Evolutionary conservation across 2,329 filamentous ascomycete species (phyloP), one percentile per base, ranked within the genome.

Genomic region (Aureobasidium leucospermi): DNA sequence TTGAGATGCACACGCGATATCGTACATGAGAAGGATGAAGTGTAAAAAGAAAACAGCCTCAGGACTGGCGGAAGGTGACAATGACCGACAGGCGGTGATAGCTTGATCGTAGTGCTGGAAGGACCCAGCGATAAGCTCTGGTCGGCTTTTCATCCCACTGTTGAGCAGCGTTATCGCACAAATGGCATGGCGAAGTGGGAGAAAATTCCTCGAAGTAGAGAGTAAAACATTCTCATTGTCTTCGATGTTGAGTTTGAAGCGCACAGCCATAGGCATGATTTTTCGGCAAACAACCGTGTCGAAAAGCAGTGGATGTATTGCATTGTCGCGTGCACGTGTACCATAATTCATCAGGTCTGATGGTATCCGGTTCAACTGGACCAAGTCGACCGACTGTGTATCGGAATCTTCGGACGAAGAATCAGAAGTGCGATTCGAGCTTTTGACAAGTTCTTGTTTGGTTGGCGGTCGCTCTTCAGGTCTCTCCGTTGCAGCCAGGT

Each of bases 11-110:
- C 57, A 58, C 6, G 42, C 43, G 4, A 58, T 49, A 32, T 58
- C 56, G 7, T 58, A 58, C 36, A 58, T 46, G 2, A 58, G 36
- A 6, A 58, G 45, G n/a, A 58, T 6, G 15, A 58, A 58, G 23
- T 58, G 56, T 13, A 58, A 8, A 34, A 46, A 58, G 28, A 58
- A 58, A 1, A 58, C 43, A 31, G 43, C 32, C 19, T 58, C 56
- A 1, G 34, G n/a, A 15, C 41, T 43, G 6, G 38, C 36, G n/a
- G 36, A 46, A 23, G 32, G 77, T 2, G 76, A 75, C 10, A 78
- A 73, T 53, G 45, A 43, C 1, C 49, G 61, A 29, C 67, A 63
- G 1, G 56, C 45, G 6, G 56, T 48, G 16, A 58, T 58, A 4
- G 56, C 56, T 34, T 28, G 56, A n/a, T 58, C 56, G n/a, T 58